A percentile compares a stretch with the other conserved stretches of the same genome.
These are phyloP conservation scores for Yamadazyma aaseri DNA, from an alignment of 1,139 yeast genomes.

Conservation along the genomic window DNA sequence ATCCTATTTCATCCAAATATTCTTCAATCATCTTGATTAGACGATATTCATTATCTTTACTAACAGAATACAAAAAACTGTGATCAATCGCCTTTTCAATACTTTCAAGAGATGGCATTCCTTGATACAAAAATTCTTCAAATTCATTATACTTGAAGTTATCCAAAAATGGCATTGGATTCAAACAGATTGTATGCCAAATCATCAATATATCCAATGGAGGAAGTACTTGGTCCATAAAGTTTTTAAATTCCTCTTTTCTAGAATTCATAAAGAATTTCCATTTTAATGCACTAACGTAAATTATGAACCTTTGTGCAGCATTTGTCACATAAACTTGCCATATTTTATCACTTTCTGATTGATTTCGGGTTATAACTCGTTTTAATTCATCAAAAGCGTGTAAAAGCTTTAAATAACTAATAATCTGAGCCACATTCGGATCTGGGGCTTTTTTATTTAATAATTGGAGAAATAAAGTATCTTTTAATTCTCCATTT, in stretches of 20 bases:
- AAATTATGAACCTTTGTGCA: conserved; percentile 27
- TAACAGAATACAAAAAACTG: conserved; percentile 4
- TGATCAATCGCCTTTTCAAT: conserved; percentile 21
- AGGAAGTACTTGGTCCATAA: conserved; percentile 19
- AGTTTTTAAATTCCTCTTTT: background rate
- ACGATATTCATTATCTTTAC: conserved; percentile 2
- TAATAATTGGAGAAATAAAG: conserved; percentile 1
- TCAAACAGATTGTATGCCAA: conserved; percentile 31
- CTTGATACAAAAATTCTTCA: conserved; percentile 20
- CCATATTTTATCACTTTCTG: conserved; percentile 25
- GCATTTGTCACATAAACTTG: conserved; percentile 29
- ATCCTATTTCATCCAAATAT: conserved; percentile 1
- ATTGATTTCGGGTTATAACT: conserved; percentile 7
- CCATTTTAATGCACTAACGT: conserved; percentile 22
- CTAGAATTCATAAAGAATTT: background rate
- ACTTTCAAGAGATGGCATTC: conserved; percentile 22
- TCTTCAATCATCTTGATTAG: conserved; percentile 1
- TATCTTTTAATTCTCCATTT: background rate
- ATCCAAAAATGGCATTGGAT: conserved; percentile 26
- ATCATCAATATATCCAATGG: conserved; percentile 40
- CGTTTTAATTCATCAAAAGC: conserved; percentile 25
- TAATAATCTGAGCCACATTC: too few species aligned
- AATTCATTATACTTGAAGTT: conserved; percentile 24
- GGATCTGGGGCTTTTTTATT: background rate
- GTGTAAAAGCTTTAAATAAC: conserved; percentile 30